These are phyloP conservation scores for Nephelium lappaceum DNA, from an alignment of 345 rosid genomes.

Conservation along the genomic window DNA sequence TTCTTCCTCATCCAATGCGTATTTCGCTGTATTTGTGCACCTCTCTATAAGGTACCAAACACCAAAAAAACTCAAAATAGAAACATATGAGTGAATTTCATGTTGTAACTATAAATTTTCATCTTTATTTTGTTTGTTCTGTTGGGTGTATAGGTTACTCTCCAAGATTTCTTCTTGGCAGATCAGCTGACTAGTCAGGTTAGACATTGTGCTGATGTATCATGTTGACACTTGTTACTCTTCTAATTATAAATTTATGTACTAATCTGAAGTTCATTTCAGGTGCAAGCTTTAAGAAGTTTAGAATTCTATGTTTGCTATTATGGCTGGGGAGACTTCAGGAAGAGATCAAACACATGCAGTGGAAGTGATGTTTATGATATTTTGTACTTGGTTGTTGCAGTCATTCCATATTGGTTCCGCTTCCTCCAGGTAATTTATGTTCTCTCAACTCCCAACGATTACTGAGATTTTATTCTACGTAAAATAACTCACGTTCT, in stretches of 20 bases:
- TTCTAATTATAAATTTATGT: neutral
- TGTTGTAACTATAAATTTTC: neutral
- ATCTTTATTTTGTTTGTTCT: neutral
- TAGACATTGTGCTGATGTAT: neutral
- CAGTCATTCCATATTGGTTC: conserved; percentile 72
- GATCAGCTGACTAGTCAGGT: conserved; percentile 92
- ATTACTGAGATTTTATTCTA: no score
- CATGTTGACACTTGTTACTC: neutral
- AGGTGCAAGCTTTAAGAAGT: conserved; percentile 68
- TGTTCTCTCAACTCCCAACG: neutral
- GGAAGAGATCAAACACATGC: conserved; percentile 52
- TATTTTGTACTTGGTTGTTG: conserved; percentile 49
- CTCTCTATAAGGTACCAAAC: conserved; percentile 73
- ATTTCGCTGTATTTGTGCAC: conserved; percentile 58
- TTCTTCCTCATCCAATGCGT: conserved; percentile 52
- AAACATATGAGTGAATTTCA: neutral
- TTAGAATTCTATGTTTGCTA: conserved; percentile 63
- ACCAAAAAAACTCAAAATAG: neutral
- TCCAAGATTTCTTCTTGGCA: conserved; percentile 82
- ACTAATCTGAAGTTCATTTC: conserved; percentile 3
- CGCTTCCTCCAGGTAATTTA: conserved; percentile 68
- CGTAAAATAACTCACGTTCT: no score
- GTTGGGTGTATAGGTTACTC: conserved; percentile 53
- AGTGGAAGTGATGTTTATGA: conserved; percentile 42
- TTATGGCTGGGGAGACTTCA: conserved; percentile 67